Evolutionary conservation across 2,329 filamentous ascomycete species (phyloP).

Genomic region (Aspergillus persii): DNA sequence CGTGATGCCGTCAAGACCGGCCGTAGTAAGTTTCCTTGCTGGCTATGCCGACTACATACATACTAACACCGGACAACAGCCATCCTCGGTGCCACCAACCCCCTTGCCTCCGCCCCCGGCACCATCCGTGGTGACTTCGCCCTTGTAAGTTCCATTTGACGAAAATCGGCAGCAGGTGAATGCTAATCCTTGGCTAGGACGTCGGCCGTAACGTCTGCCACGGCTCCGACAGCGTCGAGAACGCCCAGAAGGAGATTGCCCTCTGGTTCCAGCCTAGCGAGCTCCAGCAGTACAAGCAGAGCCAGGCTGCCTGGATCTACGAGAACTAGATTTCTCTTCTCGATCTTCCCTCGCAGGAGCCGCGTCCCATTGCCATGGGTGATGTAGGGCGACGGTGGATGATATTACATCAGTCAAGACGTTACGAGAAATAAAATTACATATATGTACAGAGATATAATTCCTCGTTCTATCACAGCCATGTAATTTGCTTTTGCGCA

Average conservation of each 20-base stretch:
- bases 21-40: conserved; percentile 61
- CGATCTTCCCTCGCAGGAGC: conserved; percentile 12
- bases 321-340: conserved; percentile 63
- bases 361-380: conserved; percentile 12
- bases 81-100: conserved; percentile 99
- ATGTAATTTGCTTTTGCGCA: neutral
- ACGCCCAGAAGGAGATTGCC: conserved; percentile 98
- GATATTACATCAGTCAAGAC: conserved; percentile 7
- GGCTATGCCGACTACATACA: neutral
- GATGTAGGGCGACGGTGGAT: conserved; percentile 6
- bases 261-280: conserved; percentile 96
- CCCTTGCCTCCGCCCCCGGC: conserved; percentile 85
- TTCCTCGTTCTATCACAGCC: neutral
- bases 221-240: conserved; percentile 98
- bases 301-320: conserved; percentile 92
- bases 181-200: conserved; percentile 47
- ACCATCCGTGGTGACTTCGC: conserved; percentile 96
- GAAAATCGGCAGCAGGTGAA: neutral
- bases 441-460: conserved; percentile 5
- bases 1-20: conserved; percentile 99
- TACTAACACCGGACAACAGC: conserved; percentile 43
- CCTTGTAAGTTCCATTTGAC: conserved; percentile 54
- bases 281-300: conserved; percentile 77
- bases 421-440: conserved; percentile 12
- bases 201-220: conserved; percentile 99